phyloP scores from a whole-genome alignment of 176 grass and related monocot genomes.

The Bolboschoenus planiculmis region DNA sequence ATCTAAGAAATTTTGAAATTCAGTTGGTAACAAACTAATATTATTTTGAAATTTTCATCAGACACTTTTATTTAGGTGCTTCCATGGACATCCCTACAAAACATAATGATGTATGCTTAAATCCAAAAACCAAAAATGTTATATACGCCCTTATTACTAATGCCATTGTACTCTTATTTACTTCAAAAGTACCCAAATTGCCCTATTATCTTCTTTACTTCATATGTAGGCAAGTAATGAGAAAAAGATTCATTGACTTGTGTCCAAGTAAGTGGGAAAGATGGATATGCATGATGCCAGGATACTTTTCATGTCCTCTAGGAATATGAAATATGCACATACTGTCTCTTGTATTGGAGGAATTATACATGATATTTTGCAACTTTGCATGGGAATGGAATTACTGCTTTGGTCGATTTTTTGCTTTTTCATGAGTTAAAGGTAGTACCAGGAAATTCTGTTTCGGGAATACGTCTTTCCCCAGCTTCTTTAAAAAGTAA shows the following conservation, averaged over 20 bases:
- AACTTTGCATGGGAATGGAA: conserved; percentile 5
- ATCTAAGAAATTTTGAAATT: background rate
- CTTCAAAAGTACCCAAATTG: background rate
- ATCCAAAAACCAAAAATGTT: background rate
- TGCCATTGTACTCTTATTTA: background rate
- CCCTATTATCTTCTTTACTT: background rate
- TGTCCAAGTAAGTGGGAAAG: background rate
- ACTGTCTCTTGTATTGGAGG: background rate
- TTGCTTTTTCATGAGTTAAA: background rate
- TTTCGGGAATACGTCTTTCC: conserved; percentile 31
- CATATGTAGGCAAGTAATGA: background rate
- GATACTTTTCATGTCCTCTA: background rate
- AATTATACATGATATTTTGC: background rate
- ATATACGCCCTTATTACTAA: background rate
- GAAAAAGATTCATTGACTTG: background rate
- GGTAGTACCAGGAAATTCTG: conserved; percentile 44
- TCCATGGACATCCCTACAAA: background rate
- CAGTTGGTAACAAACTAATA: background rate
- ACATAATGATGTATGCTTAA: background rate
- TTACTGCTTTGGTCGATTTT: background rate
- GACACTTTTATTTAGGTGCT: background rate
- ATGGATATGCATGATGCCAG: background rate
- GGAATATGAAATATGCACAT: background rate
- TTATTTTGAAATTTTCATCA: background rate
- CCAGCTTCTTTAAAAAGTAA: conserved; percentile 93